Percentiles rank a stretch among this genome's conserved stretches.
phyloP scores from a whole-genome alignment of 1,139 yeast genomes.

The Suhomyces chickasaworum region DNA sequence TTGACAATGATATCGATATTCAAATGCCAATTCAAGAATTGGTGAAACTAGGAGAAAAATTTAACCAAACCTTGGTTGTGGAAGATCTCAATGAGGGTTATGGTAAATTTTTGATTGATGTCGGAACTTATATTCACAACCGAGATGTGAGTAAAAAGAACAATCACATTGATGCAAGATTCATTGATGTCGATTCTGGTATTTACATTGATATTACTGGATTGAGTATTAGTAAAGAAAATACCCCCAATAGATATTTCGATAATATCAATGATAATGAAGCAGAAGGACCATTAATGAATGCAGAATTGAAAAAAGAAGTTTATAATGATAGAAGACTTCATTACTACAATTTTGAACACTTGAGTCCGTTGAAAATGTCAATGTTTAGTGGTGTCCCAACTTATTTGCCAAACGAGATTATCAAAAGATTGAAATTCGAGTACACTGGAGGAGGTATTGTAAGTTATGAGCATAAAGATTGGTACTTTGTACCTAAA shows the following conservation, averaged over 20 bases:
- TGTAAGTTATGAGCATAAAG: constrained; percentile 16
- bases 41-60: constrained; percentile 17
- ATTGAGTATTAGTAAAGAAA: constrained; percentile 21
- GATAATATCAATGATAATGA: constrained; percentile 16
- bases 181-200: constrained; percentile 31
- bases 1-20: constrained; percentile 23
- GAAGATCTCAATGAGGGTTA: constrained; percentile 30
- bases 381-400: constrained; percentile 25
- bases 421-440: constrained; percentile 20
- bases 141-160: constrained; percentile 23
- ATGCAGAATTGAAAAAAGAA: constrained; percentile 17
- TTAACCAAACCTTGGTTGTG: constrained; percentile 25
- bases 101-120: constrained; percentile 29
- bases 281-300: constrained; percentile 13
- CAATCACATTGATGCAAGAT: constrained; percentile 32
- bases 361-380: constrained; percentile 26
- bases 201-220: constrained; percentile 32
- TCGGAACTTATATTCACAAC: constrained; percentile 28
- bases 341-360: constrained; percentile 26
- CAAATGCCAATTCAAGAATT: constrained; percentile 26
- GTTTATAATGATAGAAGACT: constrained; percentile 27
- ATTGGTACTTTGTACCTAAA: constrained; percentile 35
- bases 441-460: constrained; percentile 26
- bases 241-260: constrained; percentile 13
- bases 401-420: constrained; percentile 20